These are phyloP conservation scores for Cladosporium sphaerospermum DNA, from an alignment of 2,329 filamentous ascomycete genomes.

Conservation along the genomic window DNA sequence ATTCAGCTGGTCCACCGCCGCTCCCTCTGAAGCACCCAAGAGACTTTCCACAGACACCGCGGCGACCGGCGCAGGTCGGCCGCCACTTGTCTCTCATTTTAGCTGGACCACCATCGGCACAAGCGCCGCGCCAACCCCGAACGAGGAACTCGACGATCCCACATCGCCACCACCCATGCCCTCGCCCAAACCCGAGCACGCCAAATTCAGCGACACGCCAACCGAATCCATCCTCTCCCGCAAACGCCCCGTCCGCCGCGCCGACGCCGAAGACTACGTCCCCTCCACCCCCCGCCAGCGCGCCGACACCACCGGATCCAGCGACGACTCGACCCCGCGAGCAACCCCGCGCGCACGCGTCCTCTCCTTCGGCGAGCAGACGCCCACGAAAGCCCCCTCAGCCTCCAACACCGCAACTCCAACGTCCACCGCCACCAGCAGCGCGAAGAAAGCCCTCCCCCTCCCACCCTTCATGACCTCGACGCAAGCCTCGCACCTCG, in stretches of 20 bases:
- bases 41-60: slow-evolving; percentile 17
- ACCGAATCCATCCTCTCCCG: slow-evolving; percentile 30
- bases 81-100: slow-evolving; percentile 30
- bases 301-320: slow-evolving; percentile 2
- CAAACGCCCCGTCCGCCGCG: slow-evolving; percentile 25
- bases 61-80: slow-evolving; percentile 18
- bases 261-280: slow-evolving; percentile 23
- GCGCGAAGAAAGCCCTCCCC: slow-evolving; percentile 25
- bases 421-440: slow-evolving; percentile 8
- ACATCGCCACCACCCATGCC: slow-evolving; percentile 1
- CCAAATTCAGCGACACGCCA: slow-evolving; percentile 8
- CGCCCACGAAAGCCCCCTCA: neutral
- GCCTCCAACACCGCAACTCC: neutral
- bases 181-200: neutral
- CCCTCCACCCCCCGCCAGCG: slow-evolving; percentile 20
- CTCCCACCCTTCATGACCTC: slow-evolving; percentile 38
- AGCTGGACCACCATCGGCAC: slow-evolving; percentile 36
- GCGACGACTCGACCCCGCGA: neutral
- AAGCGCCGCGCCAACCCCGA: slow-evolving; percentile 16
- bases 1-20: slow-evolving; percentile 32
- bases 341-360: slow-evolving; percentile 20
- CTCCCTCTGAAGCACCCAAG: slow-evolving; percentile 19
- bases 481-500: slow-evolving; percentile 46
- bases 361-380: slow-evolving; percentile 7
- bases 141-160: slow-evolving; percentile 3